Evolutionary conservation across 768 basidiomycete species (phyloP), one percentile per base, ranked within the genome.

Genomic region (Lyophyllum atratum): DNA sequence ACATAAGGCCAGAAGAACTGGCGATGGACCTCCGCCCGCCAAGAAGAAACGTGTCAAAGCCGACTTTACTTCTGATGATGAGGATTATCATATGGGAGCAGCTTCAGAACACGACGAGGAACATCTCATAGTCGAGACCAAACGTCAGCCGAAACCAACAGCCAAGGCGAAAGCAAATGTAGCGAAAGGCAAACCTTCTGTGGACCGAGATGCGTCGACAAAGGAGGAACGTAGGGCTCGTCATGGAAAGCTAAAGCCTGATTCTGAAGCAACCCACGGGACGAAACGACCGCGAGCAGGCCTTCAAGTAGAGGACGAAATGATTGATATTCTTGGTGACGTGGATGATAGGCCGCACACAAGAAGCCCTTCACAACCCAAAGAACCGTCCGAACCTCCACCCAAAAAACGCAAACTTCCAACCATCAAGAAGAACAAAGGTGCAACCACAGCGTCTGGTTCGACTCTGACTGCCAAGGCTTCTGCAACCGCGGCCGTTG

Each of bases 351-450:
- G 56, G 33, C 60, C 64, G 14, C 66, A 66, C 26, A 40, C 65
- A 17, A 62, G 61, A 49, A 70, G 69, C 37, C 64, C 74, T 49
- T 59, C 71, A 22, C 64, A 60, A 19, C 58, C 59, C 39, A 74
- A 73, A 31, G 75, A 75, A 11, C 64, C 70, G 24, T 67, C 74
- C 12, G 65, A 73, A 56, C 66, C n/a, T 56, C 63, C 65, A 55
- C 46, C 64, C 4, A 72, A 70, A 54, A 70, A 68, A 42, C 80
- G 76, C 37, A 90, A 88, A 66, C 75, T 86, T 21, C 85, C 87
- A 0, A 72, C 81, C n/a, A 89, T 89, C 59, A 87, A 82, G 74
- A 87, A 88, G 72, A 83, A 76, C 69, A 86, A 87, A 68, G 58
- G 68, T 15, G 56, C 70, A 45, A 52, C 71, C 15, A 54, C 70